Conservation (phyloP, 805 yeast species). For the Pichia exigua region DNA sequence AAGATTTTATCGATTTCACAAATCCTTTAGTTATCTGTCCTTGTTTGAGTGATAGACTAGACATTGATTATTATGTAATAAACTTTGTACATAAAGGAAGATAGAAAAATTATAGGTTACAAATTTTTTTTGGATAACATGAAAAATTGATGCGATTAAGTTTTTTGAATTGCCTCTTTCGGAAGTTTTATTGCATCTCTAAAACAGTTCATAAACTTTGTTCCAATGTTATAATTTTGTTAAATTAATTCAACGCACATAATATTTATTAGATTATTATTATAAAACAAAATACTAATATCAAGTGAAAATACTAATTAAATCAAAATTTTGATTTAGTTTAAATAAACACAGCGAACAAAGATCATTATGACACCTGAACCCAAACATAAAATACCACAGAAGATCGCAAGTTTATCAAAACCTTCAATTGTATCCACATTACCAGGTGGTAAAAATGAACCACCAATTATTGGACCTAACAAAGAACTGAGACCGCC, state of each 20-base stretch:
- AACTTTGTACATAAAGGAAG: background rate
- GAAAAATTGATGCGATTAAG: background rate
- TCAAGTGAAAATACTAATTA: background rate
- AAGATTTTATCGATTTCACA: conserved; percentile 52
- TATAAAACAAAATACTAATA: no score
- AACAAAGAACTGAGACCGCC: conserved; percentile 27
- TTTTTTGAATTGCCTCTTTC: background rate
- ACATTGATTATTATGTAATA: background rate
- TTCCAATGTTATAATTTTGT: no score
- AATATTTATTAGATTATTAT: no score
- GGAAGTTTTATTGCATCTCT: background rate
- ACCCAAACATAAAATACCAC: conserved; percentile 24
- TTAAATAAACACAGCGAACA: conserved; percentile 6
- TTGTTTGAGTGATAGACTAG: background rate
- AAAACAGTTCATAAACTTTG: no score
- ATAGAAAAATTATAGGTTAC: background rate
- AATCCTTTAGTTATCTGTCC: conserved; percentile 52
- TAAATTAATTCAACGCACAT: no score
- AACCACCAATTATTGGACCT: conserved; percentile 31
- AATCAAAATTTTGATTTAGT: background rate
- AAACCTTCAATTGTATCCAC: conserved; percentile 20
- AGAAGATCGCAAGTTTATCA: conserved; percentile 24
- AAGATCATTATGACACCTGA: conserved; percentile 8
- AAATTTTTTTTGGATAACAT: no score
- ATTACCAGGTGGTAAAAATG: conserved; percentile 24